Conservation (phyloP, 225 moss, liverwort and hornwort species). For the Antitrichia curtipendula region DNA sequence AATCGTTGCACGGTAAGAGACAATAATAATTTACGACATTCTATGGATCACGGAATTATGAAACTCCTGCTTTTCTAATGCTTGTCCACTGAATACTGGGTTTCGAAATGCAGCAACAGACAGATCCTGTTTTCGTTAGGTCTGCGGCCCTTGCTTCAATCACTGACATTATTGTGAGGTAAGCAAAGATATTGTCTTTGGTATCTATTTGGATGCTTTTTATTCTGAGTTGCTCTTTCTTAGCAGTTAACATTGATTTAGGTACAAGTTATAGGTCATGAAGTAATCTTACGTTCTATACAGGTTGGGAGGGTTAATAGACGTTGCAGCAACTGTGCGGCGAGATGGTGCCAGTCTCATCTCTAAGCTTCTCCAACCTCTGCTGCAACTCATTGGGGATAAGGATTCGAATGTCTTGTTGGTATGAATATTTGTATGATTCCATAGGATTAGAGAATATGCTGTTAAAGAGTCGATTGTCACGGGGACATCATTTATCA, state of each 20-base stretch:
- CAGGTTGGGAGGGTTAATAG: conserved; percentile 68
- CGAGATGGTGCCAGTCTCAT: conserved; percentile 73
- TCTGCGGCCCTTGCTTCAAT: conserved; percentile 85
- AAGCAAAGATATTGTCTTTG: neutral
- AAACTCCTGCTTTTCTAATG: neutral
- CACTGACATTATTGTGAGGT: conserved; percentile 81
- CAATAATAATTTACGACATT: neutral
- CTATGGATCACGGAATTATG: neutral
- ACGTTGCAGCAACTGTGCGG: conserved; percentile 41
- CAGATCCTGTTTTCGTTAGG: conserved; percentile 76
- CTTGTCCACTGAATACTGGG: neutral
- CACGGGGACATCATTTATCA: neutral
- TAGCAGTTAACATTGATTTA: neutral
- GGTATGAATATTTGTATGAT: conserved; percentile 31
- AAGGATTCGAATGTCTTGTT: conserved; percentile 65
- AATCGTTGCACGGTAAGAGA: neutral
- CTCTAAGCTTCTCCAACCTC: conserved; percentile 63
- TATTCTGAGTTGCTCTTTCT: neutral
- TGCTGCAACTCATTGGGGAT: conserved; percentile 66
- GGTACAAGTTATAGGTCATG: neutral
- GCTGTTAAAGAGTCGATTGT: neutral
- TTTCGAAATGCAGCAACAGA: conserved; percentile 59
- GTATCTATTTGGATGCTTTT: neutral
- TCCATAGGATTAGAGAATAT: neutral
- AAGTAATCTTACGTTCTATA: neutral